A percentile compares a stretch with the other conserved stretches of the same genome.
phyloP scores from a whole-genome alignment of 2,329 filamentous ascomycete genomes.

The Trichoderma koningii region DNA sequence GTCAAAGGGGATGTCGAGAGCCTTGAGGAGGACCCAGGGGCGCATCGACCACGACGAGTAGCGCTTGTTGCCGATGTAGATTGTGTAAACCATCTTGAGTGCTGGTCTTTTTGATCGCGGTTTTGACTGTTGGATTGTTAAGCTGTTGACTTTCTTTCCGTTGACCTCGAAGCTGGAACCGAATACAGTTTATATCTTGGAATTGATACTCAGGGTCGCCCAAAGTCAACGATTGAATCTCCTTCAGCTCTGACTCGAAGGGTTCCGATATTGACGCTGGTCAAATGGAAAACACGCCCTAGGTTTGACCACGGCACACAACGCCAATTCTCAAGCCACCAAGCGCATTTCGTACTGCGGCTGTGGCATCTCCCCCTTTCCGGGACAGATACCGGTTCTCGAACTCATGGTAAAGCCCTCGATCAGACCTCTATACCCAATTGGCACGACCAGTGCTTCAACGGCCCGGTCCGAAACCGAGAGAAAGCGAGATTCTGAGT shows the following conservation, averaged over 20 bases:
- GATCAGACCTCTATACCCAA: not conserved
- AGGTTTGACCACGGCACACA: slow-evolving; percentile 4
- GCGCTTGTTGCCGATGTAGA: slow-evolving; percentile 49
- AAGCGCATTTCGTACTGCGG: not conserved
- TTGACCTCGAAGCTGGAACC: not conserved
- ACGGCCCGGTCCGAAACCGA: slow-evolving; percentile 1
- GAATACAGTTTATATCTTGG: not conserved
- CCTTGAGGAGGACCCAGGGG: slow-evolving; percentile 49
- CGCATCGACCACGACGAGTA: slow-evolving; percentile 52
- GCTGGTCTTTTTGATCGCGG: not conserved
- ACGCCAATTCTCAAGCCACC: slow-evolving; percentile 20
- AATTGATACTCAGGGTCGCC: not conserved
- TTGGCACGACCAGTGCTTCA: not conserved
- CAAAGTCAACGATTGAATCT: not conserved
- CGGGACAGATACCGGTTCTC: not conserved
- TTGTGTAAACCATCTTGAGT: slow-evolving; percentile 35
- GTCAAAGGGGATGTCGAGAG: slow-evolving; percentile 47
- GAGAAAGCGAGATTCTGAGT: not conserved
- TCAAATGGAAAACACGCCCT: slow-evolving; percentile 1
- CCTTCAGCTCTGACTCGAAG: not conserved
- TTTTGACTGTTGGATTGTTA: not conserved
- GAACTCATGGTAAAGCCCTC: not conserved
- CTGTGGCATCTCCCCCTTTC: not conserved
- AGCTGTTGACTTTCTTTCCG: not conserved
- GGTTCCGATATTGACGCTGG: not conserved